These are phyloP conservation scores for Sextonia rubra DNA, from an alignment of 164 flowering plant genomes.

Conservation along the genomic window DNA sequence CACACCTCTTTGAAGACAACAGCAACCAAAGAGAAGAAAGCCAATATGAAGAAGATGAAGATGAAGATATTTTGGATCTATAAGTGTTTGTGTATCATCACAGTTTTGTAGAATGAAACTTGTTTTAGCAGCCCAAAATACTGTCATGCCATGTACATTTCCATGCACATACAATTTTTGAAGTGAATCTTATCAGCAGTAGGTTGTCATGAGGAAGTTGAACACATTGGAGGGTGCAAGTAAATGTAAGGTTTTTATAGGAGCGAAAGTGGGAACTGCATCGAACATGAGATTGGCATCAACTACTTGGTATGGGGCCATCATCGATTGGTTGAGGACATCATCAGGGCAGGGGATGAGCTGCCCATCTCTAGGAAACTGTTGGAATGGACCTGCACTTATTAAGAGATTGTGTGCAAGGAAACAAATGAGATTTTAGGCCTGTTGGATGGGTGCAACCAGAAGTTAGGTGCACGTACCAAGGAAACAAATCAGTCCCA, in stretches of 20 bases:
- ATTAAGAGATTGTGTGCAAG: no score
- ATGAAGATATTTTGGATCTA: slow-evolving; percentile 26
- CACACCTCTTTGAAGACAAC: slow-evolving; percentile 52
- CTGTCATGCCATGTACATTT: neutral
- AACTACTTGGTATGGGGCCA: no score
- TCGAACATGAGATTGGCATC: no score
- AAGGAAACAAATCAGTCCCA: no score
- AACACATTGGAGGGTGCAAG: neutral
- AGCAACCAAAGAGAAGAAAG: slow-evolving; percentile 24
- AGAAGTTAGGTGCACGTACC: no score
- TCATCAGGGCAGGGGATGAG: no score
- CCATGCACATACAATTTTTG: neutral
- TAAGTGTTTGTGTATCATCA: slow-evolving; percentile 4
- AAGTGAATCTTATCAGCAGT: neutral
- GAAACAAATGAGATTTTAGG: no score
- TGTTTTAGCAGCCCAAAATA: neutral
- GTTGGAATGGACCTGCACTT: no score
- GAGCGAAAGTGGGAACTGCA: neutral
- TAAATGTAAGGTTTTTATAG: neutral
- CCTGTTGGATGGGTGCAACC: no score
- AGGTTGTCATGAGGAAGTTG: neutral
- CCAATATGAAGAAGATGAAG: slow-evolving; percentile 42
- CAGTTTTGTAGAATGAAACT: neutral
- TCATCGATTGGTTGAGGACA: no score
- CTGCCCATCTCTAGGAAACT: no score